phyloP scores from a whole-genome alignment of 768 basidiomycete species.

The Collybia sp. region DNA sequence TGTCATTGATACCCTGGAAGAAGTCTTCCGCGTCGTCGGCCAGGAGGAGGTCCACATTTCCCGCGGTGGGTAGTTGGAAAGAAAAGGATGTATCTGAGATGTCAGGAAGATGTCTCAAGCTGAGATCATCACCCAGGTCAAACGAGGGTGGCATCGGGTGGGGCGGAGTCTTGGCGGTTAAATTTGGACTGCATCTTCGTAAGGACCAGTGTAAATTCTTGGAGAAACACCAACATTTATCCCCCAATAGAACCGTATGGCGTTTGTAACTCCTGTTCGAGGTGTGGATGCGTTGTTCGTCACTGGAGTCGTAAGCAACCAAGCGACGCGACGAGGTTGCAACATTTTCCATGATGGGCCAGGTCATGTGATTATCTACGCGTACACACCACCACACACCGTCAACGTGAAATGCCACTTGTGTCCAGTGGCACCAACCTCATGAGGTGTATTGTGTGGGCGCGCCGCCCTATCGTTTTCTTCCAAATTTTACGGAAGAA shows the following conservation, averaged over 20 bases:
- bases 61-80: constrained; percentile 48
- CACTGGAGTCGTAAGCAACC: no score
- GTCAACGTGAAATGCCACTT: constrained; percentile 5
- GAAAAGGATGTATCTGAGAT: constrained; percentile 47
- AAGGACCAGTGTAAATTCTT: background rate
- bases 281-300: no score
- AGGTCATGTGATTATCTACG: constrained; percentile 11
- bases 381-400: constrained; percentile 13
- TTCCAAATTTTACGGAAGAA: no score
- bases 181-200: constrained; percentile 5
- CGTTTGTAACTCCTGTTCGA: no score
- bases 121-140: constrained; percentile 35
- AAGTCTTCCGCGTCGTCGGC: constrained; percentile 42
- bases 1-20: constrained; percentile 35
- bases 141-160: constrained; percentile 17
- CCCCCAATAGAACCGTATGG: background rate
- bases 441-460: no score
- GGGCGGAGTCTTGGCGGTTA: constrained; percentile 1
- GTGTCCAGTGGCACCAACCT: no score
- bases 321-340: no score
- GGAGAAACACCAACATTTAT: no score
- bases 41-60: constrained; percentile 47
- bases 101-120: constrained; percentile 51
- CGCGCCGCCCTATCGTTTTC: no score
- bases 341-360: no score